Percentiles rank a stretch among this genome's conserved stretches.
phyloP scores from a whole-genome alignment of 2,329 filamentous ascomycete species.

The Aspergillus sp. region DNA sequence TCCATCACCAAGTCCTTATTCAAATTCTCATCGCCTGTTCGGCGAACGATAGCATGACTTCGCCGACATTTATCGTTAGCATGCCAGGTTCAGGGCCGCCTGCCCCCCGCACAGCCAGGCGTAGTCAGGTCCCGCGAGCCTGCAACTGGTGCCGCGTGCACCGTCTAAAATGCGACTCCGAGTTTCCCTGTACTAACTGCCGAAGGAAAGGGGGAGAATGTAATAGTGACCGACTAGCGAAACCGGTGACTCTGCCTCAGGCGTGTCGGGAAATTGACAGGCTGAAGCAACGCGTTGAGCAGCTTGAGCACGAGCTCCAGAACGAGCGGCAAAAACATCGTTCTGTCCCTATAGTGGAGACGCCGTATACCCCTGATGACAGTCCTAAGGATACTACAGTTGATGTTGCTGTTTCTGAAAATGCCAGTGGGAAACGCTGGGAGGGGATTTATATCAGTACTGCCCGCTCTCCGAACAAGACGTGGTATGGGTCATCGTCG shows the following conservation, averaged over 20 bases:
- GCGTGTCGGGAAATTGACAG: conserved; percentile 25
- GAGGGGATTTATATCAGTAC: conserved; percentile 42
- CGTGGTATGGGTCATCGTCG: conserved; percentile 49
- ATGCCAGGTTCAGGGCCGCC: too few species aligned
- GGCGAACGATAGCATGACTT: too few species aligned
- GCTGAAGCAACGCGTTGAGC: conserved; percentile 33
- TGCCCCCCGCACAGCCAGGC: neutral
- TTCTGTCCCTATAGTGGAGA: neutral
- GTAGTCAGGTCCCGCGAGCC: conserved; percentile 23
- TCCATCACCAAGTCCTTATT: too few species aligned
- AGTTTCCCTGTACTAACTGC: conserved; percentile 26
- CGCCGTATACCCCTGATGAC: neutral
- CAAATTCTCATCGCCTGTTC: too few species aligned
- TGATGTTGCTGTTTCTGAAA: conserved; percentile 4
- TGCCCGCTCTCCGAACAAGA: conserved; percentile 28
- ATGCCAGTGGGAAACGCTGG: conserved; percentile 30
- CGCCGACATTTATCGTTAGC: too few species aligned
- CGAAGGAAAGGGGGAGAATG: conserved; percentile 18
- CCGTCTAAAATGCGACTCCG: conserved; percentile 29
- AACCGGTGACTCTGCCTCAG: conserved; percentile 6
- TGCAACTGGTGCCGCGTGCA: conserved; percentile 30
- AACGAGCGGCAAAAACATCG: neutral
- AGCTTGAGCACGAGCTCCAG: conserved; percentile 37
- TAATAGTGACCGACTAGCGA: conserved; percentile 15
- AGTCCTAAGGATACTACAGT: conserved; percentile 6